Percentiles rank a stretch among this genome's conserved stretches.
These are phyloP conservation scores for Cucumis melo DNA, from an alignment of 306 rosid species.

Conservation along the genomic window DNA sequence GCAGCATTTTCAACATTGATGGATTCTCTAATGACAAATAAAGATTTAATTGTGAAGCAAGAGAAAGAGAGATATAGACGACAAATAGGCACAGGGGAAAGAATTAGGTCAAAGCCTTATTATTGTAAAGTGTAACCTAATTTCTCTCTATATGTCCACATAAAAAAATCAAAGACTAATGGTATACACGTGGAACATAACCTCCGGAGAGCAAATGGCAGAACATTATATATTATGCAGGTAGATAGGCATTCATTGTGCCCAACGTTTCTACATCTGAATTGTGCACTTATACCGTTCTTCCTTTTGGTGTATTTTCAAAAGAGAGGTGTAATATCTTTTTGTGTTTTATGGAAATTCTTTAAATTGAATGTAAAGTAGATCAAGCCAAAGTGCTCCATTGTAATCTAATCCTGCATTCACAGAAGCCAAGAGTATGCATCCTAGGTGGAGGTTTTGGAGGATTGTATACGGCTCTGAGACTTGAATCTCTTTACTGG, in stretches of 20 bases:
- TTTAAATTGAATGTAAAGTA: not conserved
- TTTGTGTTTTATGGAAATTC: not conserved
- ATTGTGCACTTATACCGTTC: not conserved
- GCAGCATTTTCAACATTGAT: not conserved
- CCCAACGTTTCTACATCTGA: not conserved
- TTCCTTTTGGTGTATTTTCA: not conserved
- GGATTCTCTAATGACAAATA: not conserved
- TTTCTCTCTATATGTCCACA: not conserved
- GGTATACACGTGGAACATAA: not conserved
- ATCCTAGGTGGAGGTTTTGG: constrained; percentile 97
- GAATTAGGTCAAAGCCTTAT: not conserved
- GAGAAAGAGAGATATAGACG: not conserved
- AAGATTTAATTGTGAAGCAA: not conserved
- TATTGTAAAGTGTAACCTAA: not conserved
- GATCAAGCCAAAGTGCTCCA: not conserved
- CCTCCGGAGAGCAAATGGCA: not conserved
- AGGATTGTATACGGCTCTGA: constrained; percentile 84
- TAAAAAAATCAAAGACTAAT: not conserved
- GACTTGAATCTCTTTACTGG: constrained; percentile 89
- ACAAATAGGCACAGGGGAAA: not conserved
- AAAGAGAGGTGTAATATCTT: not conserved
- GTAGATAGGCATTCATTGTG: not conserved
- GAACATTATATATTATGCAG: not conserved
- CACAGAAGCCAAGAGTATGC: constrained; percentile 78
- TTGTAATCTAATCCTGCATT: not conserved